These are phyloP conservation scores for Colletotrichum somersetense DNA, from an alignment of 2,329 filamentous ascomycete genomes.

Conservation along the genomic window DNA sequence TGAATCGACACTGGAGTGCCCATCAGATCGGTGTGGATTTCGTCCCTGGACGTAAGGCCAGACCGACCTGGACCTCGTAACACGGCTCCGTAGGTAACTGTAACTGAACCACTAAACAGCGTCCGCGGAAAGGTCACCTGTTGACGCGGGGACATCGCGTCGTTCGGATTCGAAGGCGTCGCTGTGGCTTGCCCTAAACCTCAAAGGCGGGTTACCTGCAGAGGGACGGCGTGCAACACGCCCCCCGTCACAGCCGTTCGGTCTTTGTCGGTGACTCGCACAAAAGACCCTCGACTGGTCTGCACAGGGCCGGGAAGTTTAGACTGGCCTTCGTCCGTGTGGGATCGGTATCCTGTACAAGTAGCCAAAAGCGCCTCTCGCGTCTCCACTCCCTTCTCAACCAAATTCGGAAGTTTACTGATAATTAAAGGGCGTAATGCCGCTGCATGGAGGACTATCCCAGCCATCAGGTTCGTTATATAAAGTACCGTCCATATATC, in stretches of 20 bases:
- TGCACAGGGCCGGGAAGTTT: not conserved
- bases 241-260: not conserved
- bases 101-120: not conserved
- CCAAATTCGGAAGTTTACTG: constrained; percentile 22
- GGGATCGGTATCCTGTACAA: too few relatives aligned
- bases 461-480: not conserved
- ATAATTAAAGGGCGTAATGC: not conserved
- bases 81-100: not conserved
- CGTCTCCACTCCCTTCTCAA: constrained; percentile 24
- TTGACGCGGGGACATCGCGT: constrained; percentile 6
- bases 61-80: not conserved
- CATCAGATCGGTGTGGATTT: not conserved
- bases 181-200: not conserved
- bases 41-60: not conserved
- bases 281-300: not conserved
- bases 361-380: too few relatives aligned
- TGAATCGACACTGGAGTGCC: not conserved
- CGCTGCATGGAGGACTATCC: not conserved
- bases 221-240: not conserved
- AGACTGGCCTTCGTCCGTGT: not conserved
- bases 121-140: constrained; percentile 11
- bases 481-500: not conserved
- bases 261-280: not conserved
- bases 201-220: not conserved
- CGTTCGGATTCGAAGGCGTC: not conserved